Conservation (phyloP, 2,329 filamentous ascomycete genomes). For the Shiraia sp. region DNA sequence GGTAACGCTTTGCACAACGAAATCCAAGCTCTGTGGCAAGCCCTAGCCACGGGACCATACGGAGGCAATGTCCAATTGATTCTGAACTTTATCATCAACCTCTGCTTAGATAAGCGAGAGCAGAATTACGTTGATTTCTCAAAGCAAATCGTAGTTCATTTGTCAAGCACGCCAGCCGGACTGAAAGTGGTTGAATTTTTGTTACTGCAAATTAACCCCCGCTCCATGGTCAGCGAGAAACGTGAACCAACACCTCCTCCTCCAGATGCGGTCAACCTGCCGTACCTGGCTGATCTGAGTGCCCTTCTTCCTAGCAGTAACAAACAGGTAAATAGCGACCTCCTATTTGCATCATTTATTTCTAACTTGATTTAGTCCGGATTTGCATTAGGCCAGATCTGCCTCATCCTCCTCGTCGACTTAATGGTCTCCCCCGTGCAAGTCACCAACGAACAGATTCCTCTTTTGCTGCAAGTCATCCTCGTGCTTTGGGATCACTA, state of each 20-base stretch:
- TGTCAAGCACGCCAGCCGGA: constrained; percentile 83
- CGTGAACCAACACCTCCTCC: constrained; percentile 58
- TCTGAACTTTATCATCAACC: constrained; percentile 91
- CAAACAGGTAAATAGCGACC: constrained; percentile 27
- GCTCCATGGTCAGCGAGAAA: constrained; percentile 96
- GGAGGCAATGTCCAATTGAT: constrained; percentile 93
- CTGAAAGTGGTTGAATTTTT: constrained; percentile 94
- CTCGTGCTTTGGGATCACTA: constrained; percentile 98
- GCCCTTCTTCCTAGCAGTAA: constrained; percentile 35
- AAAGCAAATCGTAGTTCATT: constrained; percentile 96
- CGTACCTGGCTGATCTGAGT: constrained; percentile 74
- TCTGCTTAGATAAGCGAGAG: constrained; percentile 90
- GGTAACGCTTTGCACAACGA: constrained; percentile 90
- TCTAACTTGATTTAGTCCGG: constrained; percentile 59
- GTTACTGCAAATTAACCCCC: constrained; percentile 85
- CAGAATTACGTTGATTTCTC: constrained; percentile 98
- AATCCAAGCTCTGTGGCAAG: constrained; percentile 96
- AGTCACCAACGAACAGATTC: constrained; percentile 76
- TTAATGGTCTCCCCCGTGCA: constrained; percentile 92
- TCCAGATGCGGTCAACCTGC: constrained; percentile 72
- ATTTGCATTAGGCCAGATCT: constrained; percentile 89
- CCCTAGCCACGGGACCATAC: constrained; percentile 88
- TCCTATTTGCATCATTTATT: not conserved
- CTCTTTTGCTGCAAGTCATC: constrained; percentile 85
- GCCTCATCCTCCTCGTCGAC: constrained; percentile 91